phyloP scores from a whole-genome alignment of 2,329 filamentous ascomycete species.

The Ophiostoma perfectum region DNA sequence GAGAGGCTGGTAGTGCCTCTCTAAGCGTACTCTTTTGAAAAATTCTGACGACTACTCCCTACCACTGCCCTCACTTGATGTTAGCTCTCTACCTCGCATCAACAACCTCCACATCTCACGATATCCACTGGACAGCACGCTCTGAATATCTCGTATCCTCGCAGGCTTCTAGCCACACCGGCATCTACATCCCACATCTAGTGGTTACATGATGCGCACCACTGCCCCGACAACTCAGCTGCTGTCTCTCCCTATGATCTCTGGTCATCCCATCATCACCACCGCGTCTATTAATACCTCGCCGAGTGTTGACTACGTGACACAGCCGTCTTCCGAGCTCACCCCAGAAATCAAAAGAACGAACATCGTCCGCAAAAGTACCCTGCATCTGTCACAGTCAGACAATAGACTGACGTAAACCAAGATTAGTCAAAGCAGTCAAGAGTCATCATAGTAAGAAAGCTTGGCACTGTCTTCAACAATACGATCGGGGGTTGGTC shows the following conservation, averaged over 20 bases:
- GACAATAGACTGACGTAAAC: not conserved
- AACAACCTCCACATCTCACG: no score
- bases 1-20: not conserved
- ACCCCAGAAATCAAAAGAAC: not conserved
- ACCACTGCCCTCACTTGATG: no score
- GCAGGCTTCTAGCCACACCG: not conserved
- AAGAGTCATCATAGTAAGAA: not conserved
- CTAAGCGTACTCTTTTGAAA: no score
- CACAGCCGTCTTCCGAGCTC: not conserved
- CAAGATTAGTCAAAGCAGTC: not conserved
- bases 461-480: not conserved
- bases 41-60: no score
- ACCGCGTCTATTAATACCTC: not conserved
- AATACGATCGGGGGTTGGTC: constrained; percentile 1
- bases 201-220: not conserved
- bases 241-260: not conserved
- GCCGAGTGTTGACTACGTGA: not conserved
- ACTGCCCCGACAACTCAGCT: not conserved
- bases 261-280: not conserved
- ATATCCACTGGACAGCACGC: not conserved
- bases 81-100: no score
- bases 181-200: not conserved
- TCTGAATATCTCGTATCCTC: not conserved
- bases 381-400: not conserved
- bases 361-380: not conserved